A percentile compares a stretch with the other conserved stretches of the same genome.
phyloP scores from a whole-genome alignment of 2,329 filamentous ascomycete genomes.

The Aaosphaeria arxii region DNA sequence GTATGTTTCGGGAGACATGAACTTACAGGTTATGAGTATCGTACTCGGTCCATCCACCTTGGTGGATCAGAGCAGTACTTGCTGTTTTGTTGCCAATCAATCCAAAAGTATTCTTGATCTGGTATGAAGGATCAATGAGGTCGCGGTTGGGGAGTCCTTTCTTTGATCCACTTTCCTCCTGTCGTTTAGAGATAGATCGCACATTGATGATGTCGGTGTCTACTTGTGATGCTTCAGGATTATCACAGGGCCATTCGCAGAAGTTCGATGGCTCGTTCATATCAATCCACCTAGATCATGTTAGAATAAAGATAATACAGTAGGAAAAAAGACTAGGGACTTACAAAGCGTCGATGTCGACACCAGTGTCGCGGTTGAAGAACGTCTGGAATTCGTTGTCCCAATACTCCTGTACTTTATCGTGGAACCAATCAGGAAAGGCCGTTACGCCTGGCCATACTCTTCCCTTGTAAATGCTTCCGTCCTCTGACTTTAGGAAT shows the following conservation, averaged over 20 bases:
- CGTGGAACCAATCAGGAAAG: slow-evolving; percentile 74
- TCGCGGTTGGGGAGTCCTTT: slow-evolving; percentile 61
- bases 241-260: slow-evolving; percentile 45
- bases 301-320: background rate
- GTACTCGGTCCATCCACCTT: slow-evolving; percentile 65
- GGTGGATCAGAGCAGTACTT: slow-evolving; percentile 64
- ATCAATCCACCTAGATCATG: slow-evolving; percentile 47
- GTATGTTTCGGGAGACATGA: background rate
- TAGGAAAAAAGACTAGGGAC: background rate
- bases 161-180: slow-evolving; percentile 36
- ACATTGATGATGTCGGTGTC: slow-evolving; percentile 43
- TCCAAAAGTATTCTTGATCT: slow-evolving; percentile 59
- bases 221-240: slow-evolving; percentile 32
- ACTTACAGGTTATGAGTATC: slow-evolving; percentile 72
- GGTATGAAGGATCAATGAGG: slow-evolving; percentile 62
- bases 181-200: slow-evolving; percentile 1
- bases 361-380: slow-evolving; percentile 60
- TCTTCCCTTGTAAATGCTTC: slow-evolving; percentile 57
- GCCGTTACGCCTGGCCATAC: slow-evolving; percentile 75
- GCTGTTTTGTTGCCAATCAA: slow-evolving; percentile 50
- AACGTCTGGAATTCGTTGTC: slow-evolving; percentile 64
- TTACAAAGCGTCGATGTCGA: slow-evolving; percentile 69
- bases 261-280: slow-evolving; percentile 33
- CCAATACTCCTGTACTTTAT: slow-evolving; percentile 65
- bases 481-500: slow-evolving; percentile 55